Evolutionary conservation across 2,329 filamentous ascomycete genomes (phyloP), one percentile per base, ranked within the genome.

Genomic region (Tolypocladium cylindrosporum): DNA sequence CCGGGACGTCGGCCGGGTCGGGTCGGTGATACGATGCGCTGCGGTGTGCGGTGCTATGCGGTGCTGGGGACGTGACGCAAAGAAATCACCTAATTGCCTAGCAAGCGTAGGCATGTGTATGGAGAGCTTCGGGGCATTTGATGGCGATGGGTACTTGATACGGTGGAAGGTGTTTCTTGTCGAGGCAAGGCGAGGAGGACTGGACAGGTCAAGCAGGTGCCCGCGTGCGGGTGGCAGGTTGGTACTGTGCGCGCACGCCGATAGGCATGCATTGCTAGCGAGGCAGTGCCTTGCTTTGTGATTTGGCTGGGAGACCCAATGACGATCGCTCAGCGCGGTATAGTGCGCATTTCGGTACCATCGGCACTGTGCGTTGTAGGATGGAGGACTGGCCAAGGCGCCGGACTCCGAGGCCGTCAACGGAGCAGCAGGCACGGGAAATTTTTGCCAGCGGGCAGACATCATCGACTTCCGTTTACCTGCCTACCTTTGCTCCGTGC

Each of bases 391-490:
- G 45, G 42, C 43, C 43, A 13, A 27, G n/a, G 37, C 36, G 56
- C 69, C 67, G 62, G 70, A 68, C 68, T 71, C 63, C 70, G 70
- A 72, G 68, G 68, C 68, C 69, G 70, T 70, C 65, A 71, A 71
- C 70, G 70, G 70, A 72, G 69, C 66, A 64, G 57, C 62, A 57
- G 51, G 52, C 27, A 60, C 61, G 63, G 64, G 66, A 69, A 70
- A 68, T 69, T 70, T 71, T 66, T 69, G 57, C 48, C 41, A 58
- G 54, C 56, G 50, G 54, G 60, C 60, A 64, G 62, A 64, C 62
- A 65, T 62, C 62, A 62, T 57, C 39, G 54, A 57, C 59, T 51
- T 52, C 58, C 24, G 43, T 10, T 14, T 13, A 6, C 21, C 43
- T 31, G 43, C 43, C n/a, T 21, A 21, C 42, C 42, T 21, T 21